These are phyloP conservation scores for Starmerella asiatica DNA, from an alignment of 805 yeast species.

Conservation along the genomic window DNA sequence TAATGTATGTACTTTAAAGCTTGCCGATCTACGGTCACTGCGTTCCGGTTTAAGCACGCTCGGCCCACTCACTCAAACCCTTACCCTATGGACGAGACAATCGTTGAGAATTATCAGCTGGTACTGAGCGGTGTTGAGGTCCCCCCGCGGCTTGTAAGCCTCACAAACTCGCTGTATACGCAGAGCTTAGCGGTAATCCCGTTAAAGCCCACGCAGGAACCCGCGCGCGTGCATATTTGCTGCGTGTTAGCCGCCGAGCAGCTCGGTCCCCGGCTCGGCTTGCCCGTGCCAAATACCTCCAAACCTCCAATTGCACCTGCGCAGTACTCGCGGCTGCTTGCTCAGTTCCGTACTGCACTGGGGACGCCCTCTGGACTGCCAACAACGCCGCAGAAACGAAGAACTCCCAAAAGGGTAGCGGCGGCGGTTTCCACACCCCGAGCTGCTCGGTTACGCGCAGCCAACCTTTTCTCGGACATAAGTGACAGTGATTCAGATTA, in stretches of 20 bases:
- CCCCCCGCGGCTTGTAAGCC: constrained; percentile 9
- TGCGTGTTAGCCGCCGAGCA: constrained; percentile 18
- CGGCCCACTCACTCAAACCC: not conserved
- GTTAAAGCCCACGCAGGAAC: constrained; percentile 19
- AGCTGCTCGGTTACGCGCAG: not conserved
- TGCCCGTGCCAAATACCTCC: constrained; percentile 9
- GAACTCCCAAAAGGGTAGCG: not conserved
- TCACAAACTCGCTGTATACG: constrained; percentile 6
- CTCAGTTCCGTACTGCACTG: constrained; percentile 11
- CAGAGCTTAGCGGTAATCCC: constrained; percentile 17
- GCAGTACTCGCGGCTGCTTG: constrained; percentile 11
- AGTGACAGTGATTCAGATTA: constrained; percentile 7
- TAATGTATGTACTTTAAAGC: no score
- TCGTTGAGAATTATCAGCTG: constrained; percentile 2
- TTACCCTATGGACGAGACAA: constrained; percentile 6
- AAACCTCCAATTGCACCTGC: constrained; percentile 20
- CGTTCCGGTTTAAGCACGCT: no score
- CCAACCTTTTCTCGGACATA: not conserved
- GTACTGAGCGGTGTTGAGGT: constrained; percentile 5
- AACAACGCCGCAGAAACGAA: constrained; percentile 1
- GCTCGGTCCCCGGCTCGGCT: constrained; percentile 3
- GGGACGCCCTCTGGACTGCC: not conserved
- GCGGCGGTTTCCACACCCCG: not conserved
- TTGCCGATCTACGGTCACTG: no score
- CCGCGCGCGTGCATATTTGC: constrained; percentile 20